phyloP scores from a whole-genome alignment of 2,329 filamentous ascomycete species.

The Clonostachys solani region DNA sequence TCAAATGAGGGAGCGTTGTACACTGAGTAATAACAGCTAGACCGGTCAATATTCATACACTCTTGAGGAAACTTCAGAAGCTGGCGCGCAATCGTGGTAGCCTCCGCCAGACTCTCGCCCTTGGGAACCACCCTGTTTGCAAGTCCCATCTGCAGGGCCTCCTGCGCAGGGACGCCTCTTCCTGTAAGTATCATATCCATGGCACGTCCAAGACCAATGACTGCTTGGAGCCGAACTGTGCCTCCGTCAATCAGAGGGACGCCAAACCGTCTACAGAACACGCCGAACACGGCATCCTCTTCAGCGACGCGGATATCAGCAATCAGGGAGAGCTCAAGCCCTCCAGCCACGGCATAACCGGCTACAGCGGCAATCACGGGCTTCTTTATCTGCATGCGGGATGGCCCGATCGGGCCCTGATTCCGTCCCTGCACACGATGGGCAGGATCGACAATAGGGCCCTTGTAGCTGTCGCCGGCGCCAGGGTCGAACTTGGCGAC shows the following conservation, averaged over 20 bases:
- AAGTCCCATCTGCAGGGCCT: slow-evolving; percentile 46
- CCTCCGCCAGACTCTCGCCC: slow-evolving; percentile 43
- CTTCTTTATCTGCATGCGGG: slow-evolving; percentile 42
- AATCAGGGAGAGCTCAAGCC: slow-evolving; percentile 45
- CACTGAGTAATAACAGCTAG: slow-evolving; percentile 41
- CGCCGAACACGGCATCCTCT: slow-evolving; percentile 47
- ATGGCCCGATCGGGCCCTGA: slow-evolving; percentile 46
- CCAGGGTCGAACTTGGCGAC: slow-evolving; percentile 18
- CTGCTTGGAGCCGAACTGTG: slow-evolving; percentile 43
- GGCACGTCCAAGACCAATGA: slow-evolving; percentile 47
- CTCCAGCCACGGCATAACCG: slow-evolving; percentile 49
- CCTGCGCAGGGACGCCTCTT: slow-evolving; percentile 37
- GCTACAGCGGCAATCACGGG: slow-evolving; percentile 47
- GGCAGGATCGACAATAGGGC: slow-evolving; percentile 2
- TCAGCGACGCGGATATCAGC: slow-evolving; percentile 50
- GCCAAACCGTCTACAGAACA: slow-evolving; percentile 45
- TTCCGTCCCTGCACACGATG: slow-evolving; percentile 12
- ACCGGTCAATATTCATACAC: slow-evolving; percentile 46
- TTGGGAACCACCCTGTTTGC: slow-evolving; percentile 47
- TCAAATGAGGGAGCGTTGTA: slow-evolving; percentile 42
- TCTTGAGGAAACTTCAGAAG: slow-evolving; percentile 43
- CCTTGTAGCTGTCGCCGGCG: slow-evolving; percentile 1
- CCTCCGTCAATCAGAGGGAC: slow-evolving; percentile 27
- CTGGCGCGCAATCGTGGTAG: slow-evolving; percentile 37
- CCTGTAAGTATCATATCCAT: slow-evolving; percentile 55